Percentiles rank a stretch among this genome's conserved stretches.
These are phyloP conservation scores for Brassica balearica DNA, from an alignment of 441 rosid genomes.

Conservation along the genomic window DNA sequence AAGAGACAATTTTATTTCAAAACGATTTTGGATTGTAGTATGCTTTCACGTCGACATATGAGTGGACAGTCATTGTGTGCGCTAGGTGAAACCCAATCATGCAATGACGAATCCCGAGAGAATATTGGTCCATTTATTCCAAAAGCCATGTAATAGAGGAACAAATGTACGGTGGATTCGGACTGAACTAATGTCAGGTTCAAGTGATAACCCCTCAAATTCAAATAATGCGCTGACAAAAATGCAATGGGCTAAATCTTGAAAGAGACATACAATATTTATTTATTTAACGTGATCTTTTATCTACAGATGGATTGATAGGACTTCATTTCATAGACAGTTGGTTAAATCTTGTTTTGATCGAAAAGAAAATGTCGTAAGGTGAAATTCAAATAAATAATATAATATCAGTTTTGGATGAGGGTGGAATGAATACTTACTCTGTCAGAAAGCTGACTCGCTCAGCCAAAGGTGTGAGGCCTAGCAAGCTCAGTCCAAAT, in stretches of 20 bases:
- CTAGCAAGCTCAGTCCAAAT: slow-evolving; percentile 66
- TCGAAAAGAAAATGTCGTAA: slow-evolving; percentile 5
- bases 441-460: slow-evolving; percentile 76
- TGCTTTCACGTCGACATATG: slow-evolving; percentile 19
- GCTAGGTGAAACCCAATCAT: slow-evolving; percentile 23
- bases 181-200: slow-evolving; percentile 12
- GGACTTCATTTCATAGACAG: slow-evolving; percentile 2
- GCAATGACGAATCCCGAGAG: slow-evolving; percentile 10
- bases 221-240: slow-evolving; percentile 10
- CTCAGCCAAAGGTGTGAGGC: slow-evolving; percentile 70
- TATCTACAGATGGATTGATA: background rate
- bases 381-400: slow-evolving; percentile 2
- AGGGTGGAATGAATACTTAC: slow-evolving; percentile 44
- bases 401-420: background rate
- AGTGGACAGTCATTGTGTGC: slow-evolving; percentile 8
- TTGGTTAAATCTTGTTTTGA: slow-evolving; percentile 27
- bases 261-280: background rate
- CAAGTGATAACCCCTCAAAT: background rate
- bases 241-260: background rate
- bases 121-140: slow-evolving; percentile 15
- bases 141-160: background rate
- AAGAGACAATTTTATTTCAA: background rate
- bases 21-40: slow-evolving; percentile 15
- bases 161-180: background rate
- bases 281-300: slow-evolving; percentile 6